These are phyloP conservation scores for Ephemerocybe angulata DNA, from an alignment of 768 basidiomycete species.

Conservation along the genomic window DNA sequence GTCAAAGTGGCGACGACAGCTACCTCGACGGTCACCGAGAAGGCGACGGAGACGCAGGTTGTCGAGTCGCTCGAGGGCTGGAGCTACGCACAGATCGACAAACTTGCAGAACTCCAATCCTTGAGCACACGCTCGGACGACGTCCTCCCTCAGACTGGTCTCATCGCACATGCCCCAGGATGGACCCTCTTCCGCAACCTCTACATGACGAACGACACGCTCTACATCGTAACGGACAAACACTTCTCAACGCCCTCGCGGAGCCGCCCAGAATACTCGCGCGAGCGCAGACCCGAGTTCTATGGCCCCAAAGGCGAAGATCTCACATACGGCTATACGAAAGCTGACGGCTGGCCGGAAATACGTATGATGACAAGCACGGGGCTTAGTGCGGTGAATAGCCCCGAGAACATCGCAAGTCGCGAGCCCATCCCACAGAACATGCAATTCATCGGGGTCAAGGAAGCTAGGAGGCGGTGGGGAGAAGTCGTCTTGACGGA, in stretches of 20 bases:
- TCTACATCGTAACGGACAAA: constrained; percentile 56
- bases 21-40: constrained; percentile 4
- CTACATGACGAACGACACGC: constrained; percentile 82
- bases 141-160: constrained; percentile 47
- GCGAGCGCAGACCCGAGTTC: constrained; percentile 13
- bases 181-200: constrained; percentile 84
- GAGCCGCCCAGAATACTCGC: constrained; percentile 9
- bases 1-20: neutral
- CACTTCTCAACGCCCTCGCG: neutral
- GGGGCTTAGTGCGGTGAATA: constrained; percentile 52
- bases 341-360: constrained; percentile 31
- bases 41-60: neutral
- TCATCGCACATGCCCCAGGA: constrained; percentile 68
- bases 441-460: constrained; percentile 58
- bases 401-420: constrained; percentile 58
- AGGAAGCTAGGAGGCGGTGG: constrained; percentile 63
- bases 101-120: neutral
- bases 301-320: constrained; percentile 6
- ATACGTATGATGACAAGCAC: constrained; percentile 65
- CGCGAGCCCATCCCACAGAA: constrained; percentile 64
- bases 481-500: constrained; percentile 31
- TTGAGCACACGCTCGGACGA: constrained; percentile 12
- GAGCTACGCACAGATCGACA: constrained; percentile 5
- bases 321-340: constrained; percentile 11
- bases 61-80: constrained; percentile 2